Evolutionary conservation across 768 basidiomycete species (phyloP), one percentile per base, ranked within the genome.

Genomic region (Trametes cubensis): DNA sequence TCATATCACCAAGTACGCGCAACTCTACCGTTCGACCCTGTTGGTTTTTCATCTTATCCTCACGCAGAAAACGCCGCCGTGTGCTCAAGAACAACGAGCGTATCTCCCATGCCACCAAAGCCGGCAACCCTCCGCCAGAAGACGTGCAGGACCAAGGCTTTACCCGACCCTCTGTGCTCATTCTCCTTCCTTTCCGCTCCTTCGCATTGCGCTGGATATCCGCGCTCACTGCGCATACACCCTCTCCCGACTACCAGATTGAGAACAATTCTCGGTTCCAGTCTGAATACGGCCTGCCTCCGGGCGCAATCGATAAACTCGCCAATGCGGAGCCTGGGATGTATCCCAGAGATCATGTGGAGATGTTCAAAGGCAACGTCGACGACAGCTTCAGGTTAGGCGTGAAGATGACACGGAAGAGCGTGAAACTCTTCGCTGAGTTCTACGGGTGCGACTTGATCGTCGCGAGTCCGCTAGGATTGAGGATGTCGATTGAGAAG

Each of bases 71-170:
- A 68, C 92, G 96, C 21, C 87, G 91, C 18, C 84, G 85, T 10
- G 83, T 99, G 38, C 79, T 98, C 2, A 95, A 95, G 74, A 98
- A 95, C 74, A 98, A 98, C 69, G 94, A 96, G 65, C 90, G 90
- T 42, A 80, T 98, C n/a, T 81, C 90, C 0, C 84, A 87, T 65
- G 85, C 87, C 11, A 75, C 81, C 11, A 88, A 91, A 73, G 72
- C 81, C 1, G 77, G 81, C 40, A 75, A 77, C 7, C 78, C 85
- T 23, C 80, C 83, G 2, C 87, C 87, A 2, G 85, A 88, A 74
- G 86, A 92, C 62, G 82, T 92, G 15, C 92, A 93, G 76, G 97
- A 99, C 71, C 97, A 98, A 81, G 96, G 96, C 26, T 98, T 98
- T 76, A 97, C 95, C 7, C 90, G 97, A 6, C 96, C 97, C 11